Evolutionary conservation across 2,329 filamentous ascomycete species (phyloP), one percentile per base, ranked within the genome.

Genomic region (Knoxdaviesia capensis): DNA sequence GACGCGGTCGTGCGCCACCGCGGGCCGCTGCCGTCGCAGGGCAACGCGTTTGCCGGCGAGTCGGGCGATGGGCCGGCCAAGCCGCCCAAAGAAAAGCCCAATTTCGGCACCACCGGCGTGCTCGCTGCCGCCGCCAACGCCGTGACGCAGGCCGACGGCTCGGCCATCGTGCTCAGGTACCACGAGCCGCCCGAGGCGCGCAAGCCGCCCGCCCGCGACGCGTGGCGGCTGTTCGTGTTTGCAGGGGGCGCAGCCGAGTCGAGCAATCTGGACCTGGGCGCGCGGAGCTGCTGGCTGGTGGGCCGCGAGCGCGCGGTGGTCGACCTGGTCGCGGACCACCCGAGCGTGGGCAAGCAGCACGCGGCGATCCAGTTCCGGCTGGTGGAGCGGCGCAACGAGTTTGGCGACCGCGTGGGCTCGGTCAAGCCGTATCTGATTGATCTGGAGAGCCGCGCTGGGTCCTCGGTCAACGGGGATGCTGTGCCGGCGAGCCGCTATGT

Each of bases 211-310:
- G 54, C 79, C 1, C 78, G 75, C 43, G 77, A 90, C 50, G 64
- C 74, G 44, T 98, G 88, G 88, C 82, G 83, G 46, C 65, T 98
- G 39, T 96, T 92, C 56, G 72, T 94, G 28, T 98, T 98, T 70
- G 20, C 20, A 20, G 94, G 94, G 54, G 82, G 76, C 7, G 59
- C 69, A 31, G 81, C 86, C 44, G 68, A 92, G 3, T 58, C 94
- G 33, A 85, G 93, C 53, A 92, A 84, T 1, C 68, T 94, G 28
- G 75, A 85, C 45, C 66, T 98, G 40, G 69, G 71, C 44, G 61
- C 67, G 43, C 76, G 84, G 46, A 92, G 80, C 53, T 94, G 85
- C 62, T 98, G 90, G 90, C 64, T 98, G 29, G 64, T 94, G 6
- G 90, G 90, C 1, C 70, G 87, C 39, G 87, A 94, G 51, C 58